A percentile compares a stretch with the other conserved stretches of the same genome.
Evolutionary conservation across 371 early-diverging fungal genomes (phyloP).

Genomic region (Circinella minor): DNA sequence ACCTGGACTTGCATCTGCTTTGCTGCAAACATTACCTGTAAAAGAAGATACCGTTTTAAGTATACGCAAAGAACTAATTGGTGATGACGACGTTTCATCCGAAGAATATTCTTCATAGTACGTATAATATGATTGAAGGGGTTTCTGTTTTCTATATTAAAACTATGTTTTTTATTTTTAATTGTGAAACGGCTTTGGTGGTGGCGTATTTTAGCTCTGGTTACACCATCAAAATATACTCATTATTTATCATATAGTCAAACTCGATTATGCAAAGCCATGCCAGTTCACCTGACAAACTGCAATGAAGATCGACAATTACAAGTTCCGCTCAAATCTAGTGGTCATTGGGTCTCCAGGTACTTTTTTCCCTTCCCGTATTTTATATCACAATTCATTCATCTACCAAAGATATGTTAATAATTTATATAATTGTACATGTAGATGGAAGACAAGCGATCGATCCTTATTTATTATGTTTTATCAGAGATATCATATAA

Average conservation of each 20-base stretch:
- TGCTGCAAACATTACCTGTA: constrained; percentile 45
- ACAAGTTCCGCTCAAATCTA: neutral
- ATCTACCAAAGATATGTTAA: too few species aligned
- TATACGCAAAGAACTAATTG: constrained; percentile 35
- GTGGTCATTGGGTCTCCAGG: constrained; percentile 14
- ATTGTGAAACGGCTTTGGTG: constrained; percentile 1
- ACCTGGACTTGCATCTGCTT: constrained; percentile 52
- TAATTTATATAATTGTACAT: neutral
- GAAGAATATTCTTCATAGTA: neutral
- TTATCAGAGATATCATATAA: constrained; percentile 59
- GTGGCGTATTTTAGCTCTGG: neutral
- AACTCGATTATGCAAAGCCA: constrained; percentile 7
- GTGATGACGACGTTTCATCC: neutral
- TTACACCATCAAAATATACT: too few species aligned
- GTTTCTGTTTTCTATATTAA: neutral
- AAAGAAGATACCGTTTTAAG: constrained; percentile 42
- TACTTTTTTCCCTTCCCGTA: neutral
- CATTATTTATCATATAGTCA: neutral
- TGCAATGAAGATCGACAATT: constrained; percentile 2
- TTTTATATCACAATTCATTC: too few species aligned
- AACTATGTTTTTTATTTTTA: neutral
- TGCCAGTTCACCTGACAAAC: constrained; percentile 12
- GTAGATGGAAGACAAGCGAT: constrained; percentile 63
- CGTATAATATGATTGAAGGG: neutral
- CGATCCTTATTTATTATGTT: constrained; percentile 64